phyloP scores from a whole-genome alignment of 2,329 filamentous ascomycete genomes.

The Myotisia sp. region DNA sequence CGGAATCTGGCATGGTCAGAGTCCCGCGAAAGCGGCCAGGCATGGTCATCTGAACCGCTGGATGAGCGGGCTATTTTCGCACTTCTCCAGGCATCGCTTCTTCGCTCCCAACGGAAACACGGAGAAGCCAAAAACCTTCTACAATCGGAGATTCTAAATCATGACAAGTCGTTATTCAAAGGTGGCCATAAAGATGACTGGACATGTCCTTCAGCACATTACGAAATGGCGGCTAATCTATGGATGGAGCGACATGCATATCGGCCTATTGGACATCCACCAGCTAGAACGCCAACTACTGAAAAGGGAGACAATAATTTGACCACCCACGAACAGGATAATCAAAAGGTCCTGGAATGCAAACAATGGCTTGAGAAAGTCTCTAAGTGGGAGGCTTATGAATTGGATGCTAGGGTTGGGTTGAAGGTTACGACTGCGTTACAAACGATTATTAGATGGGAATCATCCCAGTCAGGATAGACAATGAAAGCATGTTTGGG shows the following conservation, averaged over 20 bases:
- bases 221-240: constrained; percentile 69
- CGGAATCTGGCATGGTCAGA: constrained; percentile 52
- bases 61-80: constrained; percentile 53
- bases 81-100: constrained; percentile 51
- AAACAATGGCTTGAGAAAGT: constrained; percentile 43
- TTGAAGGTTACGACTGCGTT: constrained; percentile 35
- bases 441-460: constrained; percentile 33
- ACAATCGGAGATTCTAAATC: constrained; percentile 45
- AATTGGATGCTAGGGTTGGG: constrained; percentile 44
- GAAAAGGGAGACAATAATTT: neutral
- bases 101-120: constrained; percentile 48
- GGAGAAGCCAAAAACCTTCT: constrained; percentile 53
- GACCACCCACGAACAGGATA: constrained; percentile 16
- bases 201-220: constrained; percentile 64
- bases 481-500: too few relatives aligned
- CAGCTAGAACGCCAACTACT: neutral
- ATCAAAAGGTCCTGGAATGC: constrained; percentile 36
- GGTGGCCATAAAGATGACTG: constrained; percentile 36
- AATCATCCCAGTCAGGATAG: constrained; percentile 16
- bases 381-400: constrained; percentile 46
- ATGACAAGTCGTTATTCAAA: constrained; percentile 42
- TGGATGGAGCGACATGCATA: constrained; percentile 52
- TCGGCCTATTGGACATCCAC: constrained; percentile 6
- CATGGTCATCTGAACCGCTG: constrained; percentile 37
- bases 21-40: constrained; percentile 43